Percentiles rank a stretch among this genome's conserved stretches.
Conservation (phyloP, 148 eudicot genomes). For the Camellia granthamiana region DNA sequence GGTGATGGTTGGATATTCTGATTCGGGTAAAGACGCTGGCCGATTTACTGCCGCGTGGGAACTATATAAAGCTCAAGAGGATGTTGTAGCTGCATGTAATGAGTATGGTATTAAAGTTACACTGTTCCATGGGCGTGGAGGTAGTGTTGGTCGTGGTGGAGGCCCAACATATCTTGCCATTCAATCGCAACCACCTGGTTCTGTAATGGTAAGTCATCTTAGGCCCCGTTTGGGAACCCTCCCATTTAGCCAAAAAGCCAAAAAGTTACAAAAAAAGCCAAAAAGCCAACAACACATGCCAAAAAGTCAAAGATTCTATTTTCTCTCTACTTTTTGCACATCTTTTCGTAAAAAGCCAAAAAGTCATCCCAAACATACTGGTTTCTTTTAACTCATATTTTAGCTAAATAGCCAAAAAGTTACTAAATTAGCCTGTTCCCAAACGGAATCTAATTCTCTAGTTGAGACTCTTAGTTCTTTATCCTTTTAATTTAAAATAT, state of each 20-base stretch:
- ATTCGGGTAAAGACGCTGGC: slow-evolving; percentile 94
- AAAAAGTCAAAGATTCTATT: too few species aligned
- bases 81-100: slow-evolving; percentile 86
- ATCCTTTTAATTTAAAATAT: neutral
- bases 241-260: too few species aligned
- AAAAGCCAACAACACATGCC: too few species aligned
- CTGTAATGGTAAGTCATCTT: slow-evolving; percentile 69
- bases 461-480: neutral
- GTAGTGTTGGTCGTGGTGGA: slow-evolving; percentile 92
- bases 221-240: too few species aligned
- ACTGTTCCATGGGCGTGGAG: slow-evolving; percentile 92
- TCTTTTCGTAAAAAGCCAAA: too few species aligned
- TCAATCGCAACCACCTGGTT: slow-evolving; percentile 95
- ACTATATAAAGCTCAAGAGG: slow-evolving; percentile 92
- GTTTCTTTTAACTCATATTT: too few species aligned
- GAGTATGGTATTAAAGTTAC: slow-evolving; percentile 77
- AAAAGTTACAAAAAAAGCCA: too few species aligned
- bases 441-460: neutral
- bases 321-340: too few species aligned
- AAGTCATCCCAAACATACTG: too few species aligned
- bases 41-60: slow-evolving; percentile 96
- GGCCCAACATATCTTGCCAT: slow-evolving; percentile 94
- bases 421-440: too few species aligned
- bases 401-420: too few species aligned
- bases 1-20: slow-evolving; percentile 98